Evolutionary conservation across 2,329 filamentous ascomycete genomes (phyloP).

Genomic region (Fusarium tanahbumbuense): DNA sequence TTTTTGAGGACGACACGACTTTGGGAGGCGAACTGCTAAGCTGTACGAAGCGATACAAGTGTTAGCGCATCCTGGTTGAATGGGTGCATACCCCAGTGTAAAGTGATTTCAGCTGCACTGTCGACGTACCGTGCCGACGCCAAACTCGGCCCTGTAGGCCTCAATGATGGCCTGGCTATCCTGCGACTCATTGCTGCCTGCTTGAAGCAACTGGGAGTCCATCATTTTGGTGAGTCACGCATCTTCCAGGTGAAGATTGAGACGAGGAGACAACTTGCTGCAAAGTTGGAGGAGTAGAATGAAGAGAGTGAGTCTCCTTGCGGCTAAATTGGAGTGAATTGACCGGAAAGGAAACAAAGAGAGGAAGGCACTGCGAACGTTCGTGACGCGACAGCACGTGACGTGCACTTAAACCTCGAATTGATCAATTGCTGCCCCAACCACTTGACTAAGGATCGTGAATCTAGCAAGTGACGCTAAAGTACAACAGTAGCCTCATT

Average conservation of each 20-base stretch:
- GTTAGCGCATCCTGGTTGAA: constrained; percentile 28
- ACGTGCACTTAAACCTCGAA: neutral
- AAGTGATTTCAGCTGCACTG: constrained; percentile 24
- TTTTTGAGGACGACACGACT: constrained; percentile 6
- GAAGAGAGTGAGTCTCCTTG: constrained; percentile 1
- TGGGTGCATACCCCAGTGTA: constrained; percentile 31
- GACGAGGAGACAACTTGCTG: neutral
- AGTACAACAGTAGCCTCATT: neutral
- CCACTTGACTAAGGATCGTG: neutral
- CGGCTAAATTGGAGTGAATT: constrained; percentile 36
- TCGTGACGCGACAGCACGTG: constrained; percentile 32
- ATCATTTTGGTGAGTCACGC: constrained; percentile 46
- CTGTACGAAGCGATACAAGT: constrained; percentile 20
- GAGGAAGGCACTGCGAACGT: constrained; percentile 9
- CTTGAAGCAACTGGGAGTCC: constrained; percentile 45
- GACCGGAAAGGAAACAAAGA: constrained; percentile 19
- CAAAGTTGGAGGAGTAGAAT: constrained; percentile 5
- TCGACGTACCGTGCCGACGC: constrained; percentile 55
- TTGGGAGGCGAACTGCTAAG: constrained; percentile 36
- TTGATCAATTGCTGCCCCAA: neutral
- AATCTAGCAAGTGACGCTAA: neutral
- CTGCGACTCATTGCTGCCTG: constrained; percentile 55
- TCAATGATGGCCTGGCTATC: constrained; percentile 59
- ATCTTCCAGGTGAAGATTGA: constrained; percentile 25
- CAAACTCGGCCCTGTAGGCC: constrained; percentile 54